These are phyloP conservation scores for Penicillium malachiteum DNA, from an alignment of 495 filamentous ascomycete genomes.

Conservation along the genomic window DNA sequence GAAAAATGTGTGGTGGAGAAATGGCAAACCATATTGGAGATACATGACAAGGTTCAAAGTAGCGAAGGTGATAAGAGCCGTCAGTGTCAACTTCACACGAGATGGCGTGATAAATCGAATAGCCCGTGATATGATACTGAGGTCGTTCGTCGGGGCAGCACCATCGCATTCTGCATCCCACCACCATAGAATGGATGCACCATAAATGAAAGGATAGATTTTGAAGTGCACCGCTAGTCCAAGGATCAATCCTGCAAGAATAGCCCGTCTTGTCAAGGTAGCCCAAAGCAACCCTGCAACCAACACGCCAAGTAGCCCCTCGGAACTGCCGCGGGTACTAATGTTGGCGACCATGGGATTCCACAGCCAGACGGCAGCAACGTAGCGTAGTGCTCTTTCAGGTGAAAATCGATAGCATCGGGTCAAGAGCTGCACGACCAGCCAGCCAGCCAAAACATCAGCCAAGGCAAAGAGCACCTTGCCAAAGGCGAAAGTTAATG, in stretches of 20 bases:
- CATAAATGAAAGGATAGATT: conserved; percentile 98
- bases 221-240: conserved; percentile 93
- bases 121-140: conserved; percentile 19
- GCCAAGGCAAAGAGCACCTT: conserved; percentile 83
- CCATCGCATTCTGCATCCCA: conserved; percentile 59
- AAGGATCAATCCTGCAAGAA: conserved; percentile 71
- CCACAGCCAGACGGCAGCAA: conserved; percentile 81
- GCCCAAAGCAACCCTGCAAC: conserved; percentile 82
- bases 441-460: conserved; percentile 83
- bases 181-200: conserved; percentile 81
- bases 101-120: conserved; percentile 59
- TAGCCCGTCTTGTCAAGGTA: conserved; percentile 54
- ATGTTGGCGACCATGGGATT: conserved; percentile 99
- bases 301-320: conserved; percentile 83
- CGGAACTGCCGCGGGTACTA: conserved; percentile 88
- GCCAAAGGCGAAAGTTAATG: conserved; percentile 66
- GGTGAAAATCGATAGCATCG: conserved; percentile 43
- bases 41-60: conserved; percentile 77
- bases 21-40: conserved; percentile 64
- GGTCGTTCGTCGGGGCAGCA: not conserved
- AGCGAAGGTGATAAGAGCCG: conserved; percentile 68
- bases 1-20: conserved; percentile 84
- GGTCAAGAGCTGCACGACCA: conserved; percentile 66
- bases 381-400: conserved; percentile 62
- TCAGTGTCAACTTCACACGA: conserved; percentile 59